Evolutionary conservation across 106 monocot species (phyloP).

Genomic region (Ottelia alismoides): DNA sequence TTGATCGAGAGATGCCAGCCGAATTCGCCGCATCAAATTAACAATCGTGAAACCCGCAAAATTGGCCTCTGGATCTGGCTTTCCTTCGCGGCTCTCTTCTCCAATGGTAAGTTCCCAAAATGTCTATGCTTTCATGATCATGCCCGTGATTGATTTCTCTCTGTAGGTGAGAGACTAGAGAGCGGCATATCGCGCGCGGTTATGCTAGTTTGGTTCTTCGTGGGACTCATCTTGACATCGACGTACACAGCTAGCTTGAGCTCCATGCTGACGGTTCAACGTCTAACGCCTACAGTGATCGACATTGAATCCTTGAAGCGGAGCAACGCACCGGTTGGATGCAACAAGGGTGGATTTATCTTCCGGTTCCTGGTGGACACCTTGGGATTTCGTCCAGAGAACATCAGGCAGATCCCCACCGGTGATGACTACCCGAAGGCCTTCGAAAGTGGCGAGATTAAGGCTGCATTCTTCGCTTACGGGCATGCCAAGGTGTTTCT

Average conservation of each 20-base stretch:
- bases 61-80: constrained; percentile 1
- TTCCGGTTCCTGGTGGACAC: constrained; percentile 5
- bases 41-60: constrained; percentile 1
- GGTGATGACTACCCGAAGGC: constrained; percentile 11
- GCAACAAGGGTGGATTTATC: constrained; percentile 3
- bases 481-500: constrained; percentile 21
- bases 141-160: no score
- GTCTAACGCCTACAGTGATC: constrained; percentile 6
- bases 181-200: constrained; percentile 16
- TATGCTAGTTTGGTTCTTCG: constrained; percentile 29
- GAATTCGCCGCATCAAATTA: no score
- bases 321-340: not conserved
- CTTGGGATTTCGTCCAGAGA: constrained; percentile 4
- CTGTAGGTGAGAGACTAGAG: constrained; percentile 6
- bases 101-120: constrained; percentile 5
- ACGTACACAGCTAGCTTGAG: constrained; percentile 38
- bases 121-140: no score
- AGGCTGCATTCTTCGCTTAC: constrained; percentile 17
- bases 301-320: constrained; percentile 4
- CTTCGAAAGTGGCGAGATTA: constrained; percentile 4
- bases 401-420: constrained; percentile 8
- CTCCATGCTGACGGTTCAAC: constrained; percentile 30
- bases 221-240: constrained; percentile 22
- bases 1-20: constrained; percentile 5
- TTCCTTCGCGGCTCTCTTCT: constrained; percentile 18